Evolutionary conservation across 1,139 yeast genomes (phyloP), one percentile per base, ranked within the genome.

Genomic region (Sugiyamaella paludigena): DNA sequence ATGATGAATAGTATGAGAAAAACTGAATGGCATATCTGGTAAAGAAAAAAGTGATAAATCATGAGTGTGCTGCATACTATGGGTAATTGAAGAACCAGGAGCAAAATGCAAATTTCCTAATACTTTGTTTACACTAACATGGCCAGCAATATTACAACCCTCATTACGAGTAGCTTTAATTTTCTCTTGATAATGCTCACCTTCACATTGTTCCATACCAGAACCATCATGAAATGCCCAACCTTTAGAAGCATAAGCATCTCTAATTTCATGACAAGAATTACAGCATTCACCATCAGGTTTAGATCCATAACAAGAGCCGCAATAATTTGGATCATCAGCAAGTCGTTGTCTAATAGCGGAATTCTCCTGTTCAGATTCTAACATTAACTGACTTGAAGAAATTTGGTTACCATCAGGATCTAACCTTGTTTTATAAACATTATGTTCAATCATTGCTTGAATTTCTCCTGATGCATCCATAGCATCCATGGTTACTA

Each of bases 181-280:
- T 36, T 72, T 73, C 16, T 72, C 65, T 36, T 87, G 95, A 66
- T 87, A 89, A 9, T 96, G 94, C 66, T 89, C 96, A 8, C 72
- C 72, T 64, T 87, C 96, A 75, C 98, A 92, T 69, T 91, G 98
- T 55, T 81, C 87, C 52, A 92, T 80, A 53, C 86, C 81, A 47
- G 77, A 75, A 50, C 98, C 98, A 64, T 92, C 98, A 60, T 71
- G 84, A 67, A 92, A 91, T 2, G 86, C 92, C 98, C 98, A 92
- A 31, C 80, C 81, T 27, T 73, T 76, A 16, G 76, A 78, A 24
- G 87, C 83, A 64, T 91, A 92, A 1, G 97, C 96, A 58, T 75
- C 69, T 53, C 81, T 80, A 33, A 92, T 95, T 38, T 87, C 80
- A 40, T 79, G 85, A 74, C 98, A 92, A 35, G 84, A 78, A 65